Evolutionary conservation across 495 filamentous ascomycete species (phyloP).

Genomic region (Penicillium soppii): DNA sequence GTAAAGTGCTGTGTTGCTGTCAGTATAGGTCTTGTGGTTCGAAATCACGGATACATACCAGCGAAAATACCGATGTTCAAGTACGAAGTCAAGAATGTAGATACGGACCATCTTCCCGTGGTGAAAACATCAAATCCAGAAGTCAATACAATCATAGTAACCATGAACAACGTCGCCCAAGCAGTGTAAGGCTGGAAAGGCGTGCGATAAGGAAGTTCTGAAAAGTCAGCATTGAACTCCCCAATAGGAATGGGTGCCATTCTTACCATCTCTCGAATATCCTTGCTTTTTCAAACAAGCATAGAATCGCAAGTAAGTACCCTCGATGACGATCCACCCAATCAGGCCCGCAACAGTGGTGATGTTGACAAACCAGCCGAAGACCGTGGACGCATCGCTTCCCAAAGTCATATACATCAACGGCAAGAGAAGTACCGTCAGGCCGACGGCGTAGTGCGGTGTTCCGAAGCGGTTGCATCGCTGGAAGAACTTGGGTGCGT

Average conservation of each 20-base stretch:
- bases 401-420: slow-evolving; percentile 54
- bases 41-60: background rate
- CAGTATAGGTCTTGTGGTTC: background rate
- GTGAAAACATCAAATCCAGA: slow-evolving; percentile 10
- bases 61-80: slow-evolving; percentile 11
- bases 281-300: slow-evolving; percentile 26
- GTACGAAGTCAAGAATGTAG: slow-evolving; percentile 10
- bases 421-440: slow-evolving; percentile 43
- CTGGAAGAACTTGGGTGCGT: slow-evolving; percentile 39
- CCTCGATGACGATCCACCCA: slow-evolving; percentile 50
- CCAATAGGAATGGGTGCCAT: background rate
- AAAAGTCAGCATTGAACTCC: background rate
- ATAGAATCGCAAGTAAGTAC: slow-evolving; percentile 54
- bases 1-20: slow-evolving; percentile 1
- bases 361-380: slow-evolving; percentile 55
- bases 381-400: slow-evolving; percentile 49
- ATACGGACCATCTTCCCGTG: slow-evolving; percentile 1
- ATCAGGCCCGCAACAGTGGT: slow-evolving; percentile 49
- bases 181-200: slow-evolving; percentile 9
- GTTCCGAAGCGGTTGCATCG: slow-evolving; percentile 56
- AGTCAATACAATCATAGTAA: slow-evolving; percentile 4
- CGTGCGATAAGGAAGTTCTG: slow-evolving; percentile 6
- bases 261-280: background rate
- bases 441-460: slow-evolving; percentile 50
- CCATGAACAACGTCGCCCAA: slow-evolving; percentile 1